A percentile compares a stretch with the other conserved stretches of the same genome.
Evolutionary conservation across 2,329 filamentous ascomycete genomes (phyloP).

Genomic region (Shiraia bambusicola): DNA sequence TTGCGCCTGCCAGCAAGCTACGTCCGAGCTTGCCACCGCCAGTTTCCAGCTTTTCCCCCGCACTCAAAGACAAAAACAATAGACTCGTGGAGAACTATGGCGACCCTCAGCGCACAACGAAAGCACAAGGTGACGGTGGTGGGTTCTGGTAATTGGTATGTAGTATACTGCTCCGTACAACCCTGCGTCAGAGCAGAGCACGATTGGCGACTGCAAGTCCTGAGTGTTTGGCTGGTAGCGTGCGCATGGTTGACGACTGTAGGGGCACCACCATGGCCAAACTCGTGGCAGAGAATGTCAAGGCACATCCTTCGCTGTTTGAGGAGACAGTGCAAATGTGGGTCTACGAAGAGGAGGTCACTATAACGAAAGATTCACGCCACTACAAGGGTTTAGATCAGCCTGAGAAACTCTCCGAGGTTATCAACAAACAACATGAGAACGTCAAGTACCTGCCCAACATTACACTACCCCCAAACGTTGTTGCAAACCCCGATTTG

Average conservation of each 20-base stretch:
- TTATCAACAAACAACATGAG: conserved; percentile 93
- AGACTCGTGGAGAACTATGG: conserved; percentile 43
- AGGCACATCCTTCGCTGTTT: conserved; percentile 75
- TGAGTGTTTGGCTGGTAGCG: not conserved
- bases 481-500: conserved; percentile 80
- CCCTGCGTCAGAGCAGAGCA: not conserved
- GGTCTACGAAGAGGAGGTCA: conserved; percentile 93
- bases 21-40: conserved; percentile 23
- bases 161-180: not conserved
- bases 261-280: conserved; percentile 98
- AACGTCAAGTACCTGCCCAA: conserved; percentile 98
- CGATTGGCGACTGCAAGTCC: not conserved
- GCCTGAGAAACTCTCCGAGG: conserved; percentile 80
- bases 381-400: conserved; percentile 67
- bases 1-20: conserved; percentile 16
- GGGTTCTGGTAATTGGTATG: conserved; percentile 93
- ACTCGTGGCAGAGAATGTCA: conserved; percentile 91
- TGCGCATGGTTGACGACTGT: conserved; percentile 11
- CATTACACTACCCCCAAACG: conserved; percentile 77
- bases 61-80: conserved; percentile 3
- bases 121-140: conserved; percentile 93
- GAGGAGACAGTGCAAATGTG: conserved; percentile 95
- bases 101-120: conserved; percentile 56
- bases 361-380: conserved; percentile 68
- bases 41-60: conserved; percentile 6